phyloP scores from a whole-genome alignment of 257 asterid genomes.

The Solanum corneliomulleri region DNA sequence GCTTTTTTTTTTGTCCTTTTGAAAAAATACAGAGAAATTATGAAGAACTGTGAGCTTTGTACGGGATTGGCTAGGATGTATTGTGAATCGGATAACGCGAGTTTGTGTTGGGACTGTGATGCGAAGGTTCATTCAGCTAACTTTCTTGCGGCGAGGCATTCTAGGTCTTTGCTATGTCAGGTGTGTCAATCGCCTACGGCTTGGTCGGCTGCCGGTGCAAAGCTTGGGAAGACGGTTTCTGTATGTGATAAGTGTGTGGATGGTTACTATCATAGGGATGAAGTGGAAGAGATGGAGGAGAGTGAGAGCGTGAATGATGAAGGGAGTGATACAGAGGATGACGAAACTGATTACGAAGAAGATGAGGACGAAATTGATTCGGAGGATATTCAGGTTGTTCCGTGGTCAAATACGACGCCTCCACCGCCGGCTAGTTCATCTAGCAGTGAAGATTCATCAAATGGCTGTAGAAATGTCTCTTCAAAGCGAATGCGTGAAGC shows the following conservation, averaged over 20 bases:
- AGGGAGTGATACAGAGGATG: not conserved
- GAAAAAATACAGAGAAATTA: not conserved
- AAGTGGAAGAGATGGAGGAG: not conserved
- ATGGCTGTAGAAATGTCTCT: constrained; percentile 2
- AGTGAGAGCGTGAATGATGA: constrained; percentile 5
- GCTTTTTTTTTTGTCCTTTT: not conserved
- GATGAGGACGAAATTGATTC: not conserved
- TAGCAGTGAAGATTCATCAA: constrained; percentile 14
- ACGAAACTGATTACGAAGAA: constrained; percentile 2
- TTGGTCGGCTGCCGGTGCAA: constrained; percentile 61
- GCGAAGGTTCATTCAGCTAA: constrained; percentile 74
- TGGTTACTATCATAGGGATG: constrained; percentile 5
- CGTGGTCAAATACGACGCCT: constrained; percentile 38
- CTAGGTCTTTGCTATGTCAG: constrained; percentile 57
- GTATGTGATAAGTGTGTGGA: constrained; percentile 37
- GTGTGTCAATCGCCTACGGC: constrained; percentile 51
- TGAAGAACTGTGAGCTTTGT: constrained; percentile 61
- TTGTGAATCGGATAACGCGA: constrained; percentile 74
- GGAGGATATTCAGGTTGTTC: constrained; percentile 46
- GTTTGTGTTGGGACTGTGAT: constrained; percentile 76
- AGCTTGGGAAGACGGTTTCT: constrained; percentile 36
- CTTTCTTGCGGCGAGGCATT: constrained; percentile 68
- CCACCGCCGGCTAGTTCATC: constrained; percentile 30
- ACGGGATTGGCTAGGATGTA: constrained; percentile 34
- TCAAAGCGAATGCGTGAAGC: constrained; percentile 21